phyloP scores from a whole-genome alignment of 2,329 filamentous ascomycete species.

The Botryotinia calthae region DNA sequence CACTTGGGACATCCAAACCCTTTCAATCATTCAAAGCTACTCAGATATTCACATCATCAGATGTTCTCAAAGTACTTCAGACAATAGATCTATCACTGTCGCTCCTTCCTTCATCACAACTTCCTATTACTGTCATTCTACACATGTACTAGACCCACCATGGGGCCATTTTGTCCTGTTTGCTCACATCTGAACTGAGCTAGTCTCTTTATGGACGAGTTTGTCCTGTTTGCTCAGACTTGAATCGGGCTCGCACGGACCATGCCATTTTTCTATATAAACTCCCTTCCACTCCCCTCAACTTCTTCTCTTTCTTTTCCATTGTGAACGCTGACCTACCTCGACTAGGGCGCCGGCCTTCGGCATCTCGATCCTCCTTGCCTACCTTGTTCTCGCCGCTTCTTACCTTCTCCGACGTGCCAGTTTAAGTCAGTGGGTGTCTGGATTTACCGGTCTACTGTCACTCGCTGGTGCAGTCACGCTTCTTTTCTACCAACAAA shows the following conservation, averaged over 20 bases:
- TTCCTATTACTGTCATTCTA: not conserved
- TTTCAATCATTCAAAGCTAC: not conserved
- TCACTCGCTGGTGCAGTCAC: no score
- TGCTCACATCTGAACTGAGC: no score
- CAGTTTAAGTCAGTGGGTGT: not conserved
- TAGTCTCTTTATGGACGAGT: not conserved
- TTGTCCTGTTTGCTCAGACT: not conserved
- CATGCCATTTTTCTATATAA: not conserved
- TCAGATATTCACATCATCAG: not conserved
- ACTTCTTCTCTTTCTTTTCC: not conserved
- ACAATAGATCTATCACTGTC: not conserved
- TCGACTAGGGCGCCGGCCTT: not conserved
- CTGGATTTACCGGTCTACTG: not conserved
- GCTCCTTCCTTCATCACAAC: not conserved
- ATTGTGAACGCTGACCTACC: not conserved
- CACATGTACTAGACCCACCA: not conserved
- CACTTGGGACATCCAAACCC: not conserved
- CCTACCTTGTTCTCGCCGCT: not conserved
- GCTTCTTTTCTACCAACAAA: no score
- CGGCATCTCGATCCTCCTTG: not conserved
- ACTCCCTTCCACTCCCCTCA: not conserved
- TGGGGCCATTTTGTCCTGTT: not conserved
- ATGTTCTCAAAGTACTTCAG: not conserved
- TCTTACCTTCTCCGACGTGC: not conserved
- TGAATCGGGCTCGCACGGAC: not conserved